Percentiles rank a stretch among this genome's conserved stretches.
phyloP scores from a whole-genome alignment of 768 basidiomycete genomes.

The Pisolithus sp. region DNA sequence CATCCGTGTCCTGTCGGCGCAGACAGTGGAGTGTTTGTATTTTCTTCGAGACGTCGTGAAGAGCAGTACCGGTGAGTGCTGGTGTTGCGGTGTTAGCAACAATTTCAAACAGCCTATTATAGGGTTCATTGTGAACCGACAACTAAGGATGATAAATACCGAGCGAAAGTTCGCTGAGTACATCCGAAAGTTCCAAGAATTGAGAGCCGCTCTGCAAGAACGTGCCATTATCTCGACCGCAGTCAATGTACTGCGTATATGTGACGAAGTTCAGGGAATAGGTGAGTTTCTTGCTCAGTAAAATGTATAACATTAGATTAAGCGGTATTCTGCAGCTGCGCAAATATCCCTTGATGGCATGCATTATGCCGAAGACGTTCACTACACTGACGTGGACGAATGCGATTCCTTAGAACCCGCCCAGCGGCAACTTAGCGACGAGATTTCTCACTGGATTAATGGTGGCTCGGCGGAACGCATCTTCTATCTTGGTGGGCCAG shows the following conservation, averaged over 20 bases:
- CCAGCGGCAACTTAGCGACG: conserved; percentile 7
- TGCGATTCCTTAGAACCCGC: conserved; percentile 7
- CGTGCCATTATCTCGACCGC: not conserved
- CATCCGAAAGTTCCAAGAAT: not conserved
- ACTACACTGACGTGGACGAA: conserved; percentile 11
- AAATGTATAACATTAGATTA: not conserved
- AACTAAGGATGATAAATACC: conserved; percentile 3
- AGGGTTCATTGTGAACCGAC: not conserved
- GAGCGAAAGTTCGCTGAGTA: not conserved
- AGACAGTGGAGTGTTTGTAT: conserved; percentile 25
- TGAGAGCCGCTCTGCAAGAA: not conserved
- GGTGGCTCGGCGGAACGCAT: conserved; percentile 12
- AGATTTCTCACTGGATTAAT: conserved; percentile 15
- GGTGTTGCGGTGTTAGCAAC: not conserved
- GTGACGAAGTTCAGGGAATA: not conserved
- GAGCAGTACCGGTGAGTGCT: conserved; percentile 15
- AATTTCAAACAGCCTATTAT: not conserved
- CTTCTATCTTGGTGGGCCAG: conserved; percentile 22
- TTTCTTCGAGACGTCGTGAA: conserved; percentile 23
- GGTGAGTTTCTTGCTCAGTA: not conserved
- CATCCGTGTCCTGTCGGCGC: conserved; percentile 10
- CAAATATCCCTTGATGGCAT: conserved; percentile 14
- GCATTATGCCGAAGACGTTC: conserved; percentile 15
- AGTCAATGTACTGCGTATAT: not conserved
- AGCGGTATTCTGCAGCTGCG: not conserved